Evolutionary conservation across 805 yeast species (phyloP), one percentile per base, ranked within the genome.

Genomic region (Metschnikowia matae): DNA sequence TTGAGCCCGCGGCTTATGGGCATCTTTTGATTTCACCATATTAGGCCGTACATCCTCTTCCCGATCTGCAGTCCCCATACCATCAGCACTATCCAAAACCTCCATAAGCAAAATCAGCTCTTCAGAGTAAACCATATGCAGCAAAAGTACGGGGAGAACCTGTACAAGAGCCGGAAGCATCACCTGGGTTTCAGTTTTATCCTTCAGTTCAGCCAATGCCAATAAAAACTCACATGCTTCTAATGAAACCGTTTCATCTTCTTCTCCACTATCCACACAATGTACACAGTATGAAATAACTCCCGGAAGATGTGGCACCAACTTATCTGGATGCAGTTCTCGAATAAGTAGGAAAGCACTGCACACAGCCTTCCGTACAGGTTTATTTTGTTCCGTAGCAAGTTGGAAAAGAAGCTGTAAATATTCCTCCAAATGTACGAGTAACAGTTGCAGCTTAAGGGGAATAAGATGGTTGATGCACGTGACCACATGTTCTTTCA

Each of bases 181-280:
- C 3, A 81, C 63, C 11, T 55, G 48, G 32, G 54, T 53, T 37
- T 64, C 56, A 4, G 54, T 54, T 38, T 44, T 46, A 20, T 54
- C 54, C 18, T 54, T 50, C 49, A 49, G 53, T 48, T 70, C 73
- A 2, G 89, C 84, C 48, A 92, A 74, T 1, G 87, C 82, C 40
- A 92, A 77, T 52, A 94, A 70, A 59, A 94, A 90, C 69, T 94
- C 98, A 65, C 97, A 89, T 2, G 96, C 97, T 64, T 91, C 97
- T 49, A 91, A 73, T 0, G 96, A 85, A 32, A 89, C 95, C 48
- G 78, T 84, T 57, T 87, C 91, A 54, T 84, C 84, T 52, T 78
- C 80, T 15, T 8, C 40, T 6, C 31, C 33, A 4, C 33, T 7
- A 49, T 78, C 78, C 70, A 92, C 82, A 52, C 90, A 80, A 68